Evolutionary conservation across 1,139 yeast genomes (phyloP), one percentile per base, ranked within the genome.

Genomic region (Yamadazyma atmosphaerica): DNA sequence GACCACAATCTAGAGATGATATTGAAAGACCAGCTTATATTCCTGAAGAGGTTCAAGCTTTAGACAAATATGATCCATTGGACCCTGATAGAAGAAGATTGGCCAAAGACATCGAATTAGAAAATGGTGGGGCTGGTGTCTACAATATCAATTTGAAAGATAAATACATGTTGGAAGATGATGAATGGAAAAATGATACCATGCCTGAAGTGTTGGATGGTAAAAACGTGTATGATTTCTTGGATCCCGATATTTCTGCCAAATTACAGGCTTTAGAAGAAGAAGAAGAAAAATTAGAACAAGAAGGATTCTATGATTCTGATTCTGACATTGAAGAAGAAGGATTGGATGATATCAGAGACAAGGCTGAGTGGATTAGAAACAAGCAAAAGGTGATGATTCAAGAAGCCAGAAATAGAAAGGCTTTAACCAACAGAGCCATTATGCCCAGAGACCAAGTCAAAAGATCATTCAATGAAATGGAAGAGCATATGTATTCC

Each of bases 71-170:
- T 58, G 94, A 87, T 61, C 64, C 76, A 32, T 77, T 75, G 54
- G 96, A 88, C 66, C 95, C 96, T 51, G 74, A 84, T 55, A 81
- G 96, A 66, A 81, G 92, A 58, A 74, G 60, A 50, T 75, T 92
- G 57, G 89, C 95, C 32, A 80, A 87, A 58, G 98, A 92, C 58
- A 73, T 89, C 47, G 98, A 92, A 68, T 84, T 77, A 34, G 96
- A 86, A 62, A 88, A 92, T 55, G 98, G 98, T 58, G 98, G 98
- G 61, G 97, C 98, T 22, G 98, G 98, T 75, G 98, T 92, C 28
- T 92, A 72, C 74, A 92, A 89, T 69, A 81, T 92, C 56, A 88
- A 94, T 70, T 76, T 90, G 69, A 87, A 89, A 66, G 98, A 90
- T 56, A 85, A 84, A 55, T 92, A 92, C 67, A 55, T 92, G 45